Evolutionary conservation across 148 eudicot genomes (phyloP), one percentile per base, ranked within the genome.

Genomic region (Cornus controversa): DNA sequence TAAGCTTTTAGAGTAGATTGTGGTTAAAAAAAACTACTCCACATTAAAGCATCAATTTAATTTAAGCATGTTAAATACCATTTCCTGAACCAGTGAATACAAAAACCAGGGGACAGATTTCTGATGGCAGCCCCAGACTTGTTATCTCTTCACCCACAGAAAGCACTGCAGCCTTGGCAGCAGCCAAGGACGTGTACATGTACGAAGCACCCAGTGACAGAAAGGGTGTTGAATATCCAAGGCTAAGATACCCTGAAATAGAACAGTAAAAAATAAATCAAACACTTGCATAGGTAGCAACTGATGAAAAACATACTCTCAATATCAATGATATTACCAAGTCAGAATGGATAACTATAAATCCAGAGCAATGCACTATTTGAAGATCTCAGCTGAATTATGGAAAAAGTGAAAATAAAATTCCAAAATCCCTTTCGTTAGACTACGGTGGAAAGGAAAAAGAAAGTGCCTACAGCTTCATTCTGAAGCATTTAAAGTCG

Each of bases 71-170:
- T 10, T 29, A 63, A 29, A 80, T 91, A 95, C 99, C 99, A 81
- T 96, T 96, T 92, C 99, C 99, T 65, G 92, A 81, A 87, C 99
- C 98, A 53, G 99, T 96, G 76, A 96, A 96, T 45, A 93, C 94
- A 84, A 96, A 93, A 72, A 96, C 90, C 65, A 93, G 82, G 70
- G 99, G 99, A 79, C 98, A 93, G 77, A 96, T 94, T 79, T 90
- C 91, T 24, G 91, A 80, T 73, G 98, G 95, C 64, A 96, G 89
- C 73, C 99, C 98, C 70, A 83, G 82, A 80, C 94, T 89, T 72
- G 94, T 87, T 75, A 96, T 92, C 82, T 96, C 99, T 90, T 96
- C 98, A 72, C 95, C 99, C 72, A 96, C 93, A 31, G 98, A 87
- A 82, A 96, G 91, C 67, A 96, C 87, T 72, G 99, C 99, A 82